These are phyloP conservation scores for Barbarea vulgaris DNA, from an alignment of 345 rosid species.

Conservation along the genomic window DNA sequence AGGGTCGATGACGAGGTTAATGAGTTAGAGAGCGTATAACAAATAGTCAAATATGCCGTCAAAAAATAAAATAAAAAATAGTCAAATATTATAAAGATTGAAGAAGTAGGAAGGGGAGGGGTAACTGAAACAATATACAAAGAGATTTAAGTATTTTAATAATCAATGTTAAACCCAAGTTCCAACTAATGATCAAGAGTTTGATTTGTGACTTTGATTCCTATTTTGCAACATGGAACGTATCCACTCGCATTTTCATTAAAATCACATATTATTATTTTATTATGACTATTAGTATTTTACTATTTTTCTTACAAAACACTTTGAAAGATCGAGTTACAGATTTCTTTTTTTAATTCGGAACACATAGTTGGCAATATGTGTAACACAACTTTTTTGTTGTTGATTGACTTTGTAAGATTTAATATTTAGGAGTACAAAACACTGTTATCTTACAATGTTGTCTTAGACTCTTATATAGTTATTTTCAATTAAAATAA, in stretches of 20 bases:
- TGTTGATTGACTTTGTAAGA: too few species aligned
- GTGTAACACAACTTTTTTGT: too few species aligned
- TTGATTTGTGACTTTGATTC: not conserved
- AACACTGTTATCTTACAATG: too few species aligned
- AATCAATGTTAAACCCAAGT: not conserved
- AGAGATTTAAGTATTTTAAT: not conserved
- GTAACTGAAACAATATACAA: not conserved
- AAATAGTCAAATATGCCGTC: too few species aligned
- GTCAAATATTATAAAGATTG: too few species aligned
- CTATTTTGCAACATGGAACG: not conserved
- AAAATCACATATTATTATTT: too few species aligned
- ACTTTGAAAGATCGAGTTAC: not conserved
- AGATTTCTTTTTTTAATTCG: not conserved
- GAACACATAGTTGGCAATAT: not conserved
- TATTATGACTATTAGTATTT: too few species aligned
- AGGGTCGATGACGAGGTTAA: constrained; percentile 2
- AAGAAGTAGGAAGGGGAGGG: not conserved
- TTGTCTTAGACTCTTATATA: too few species aligned
- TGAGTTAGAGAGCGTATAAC: not conserved
- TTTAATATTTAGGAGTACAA: too few species aligned
- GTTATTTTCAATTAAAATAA: too few species aligned
- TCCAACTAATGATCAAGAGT: not conserved
- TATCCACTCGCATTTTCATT: not conserved
- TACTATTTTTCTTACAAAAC: too few species aligned
- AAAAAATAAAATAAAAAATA: too few species aligned